Base-by-base conservation (phyloP, 2,329 filamentous ascomycete species). In the Zasmidium cellare region DNA sequence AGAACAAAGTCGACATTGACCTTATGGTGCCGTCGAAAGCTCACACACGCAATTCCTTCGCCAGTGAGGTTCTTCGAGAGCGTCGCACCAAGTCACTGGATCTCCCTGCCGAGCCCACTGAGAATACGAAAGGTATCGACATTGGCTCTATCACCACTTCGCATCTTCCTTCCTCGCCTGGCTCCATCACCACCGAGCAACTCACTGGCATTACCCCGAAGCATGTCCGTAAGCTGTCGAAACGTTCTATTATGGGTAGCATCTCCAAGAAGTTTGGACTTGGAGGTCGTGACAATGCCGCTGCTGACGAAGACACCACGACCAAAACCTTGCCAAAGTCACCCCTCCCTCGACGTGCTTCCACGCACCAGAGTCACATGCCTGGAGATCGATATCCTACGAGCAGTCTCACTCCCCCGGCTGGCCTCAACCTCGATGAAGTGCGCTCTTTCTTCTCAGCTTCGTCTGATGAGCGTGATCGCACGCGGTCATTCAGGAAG, bases 321-420 rank as follows among this genome's bases (percentile, higher is more conserved):
- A 44, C 53, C 35, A 63, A 61, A 53, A 65, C 49, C 23, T 35
- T 60, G 14, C 51, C 55, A 16, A 53, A 51, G 11, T 66, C 64
- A 5, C 62, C 61, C 16, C 51, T 61, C 20, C 58, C 56, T 16
- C 59, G 55, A 19, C 58, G 56, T 24, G 52, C 55, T 19, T 67
- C 61, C 12, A 58, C 57, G 20, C 41, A 50, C 16, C 59, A 61
- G 24, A 53, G 57, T 16, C 71, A 73, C 65, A 74, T 72, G 51
- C 74, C 74, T 24, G 79, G 79, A 44, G 79, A 81, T 57, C 76
- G 79, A 23, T 81, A 81, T 63, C 79, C 79, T 23, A 79, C 76
- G 9, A 77, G 76, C 52, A 74, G 74, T 48, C 69, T 80, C 28
- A 75, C 72, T 18, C 75, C 78, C 46, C 79, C 79, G 11, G 68